Evolutionary conservation across 176 grass and related monocot species (phyloP).

Genomic region (Oryza rufipogon): DNA sequence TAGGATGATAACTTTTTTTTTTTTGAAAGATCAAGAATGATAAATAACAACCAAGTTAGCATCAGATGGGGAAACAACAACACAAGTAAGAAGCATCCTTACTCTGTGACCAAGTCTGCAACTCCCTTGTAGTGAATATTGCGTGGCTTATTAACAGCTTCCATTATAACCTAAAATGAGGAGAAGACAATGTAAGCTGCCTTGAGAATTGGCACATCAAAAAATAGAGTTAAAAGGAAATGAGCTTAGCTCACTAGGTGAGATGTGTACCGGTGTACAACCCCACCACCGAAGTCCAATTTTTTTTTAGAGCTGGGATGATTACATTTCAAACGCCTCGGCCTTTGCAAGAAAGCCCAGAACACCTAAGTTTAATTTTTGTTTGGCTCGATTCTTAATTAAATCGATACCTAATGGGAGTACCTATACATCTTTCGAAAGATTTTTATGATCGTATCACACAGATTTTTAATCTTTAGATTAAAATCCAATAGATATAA

Average conservation of each 20-base stretch:
- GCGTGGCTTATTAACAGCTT: constrained; percentile 88
- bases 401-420: neutral
- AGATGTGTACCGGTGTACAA: neutral
- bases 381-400: neutral
- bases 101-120: constrained; percentile 96
- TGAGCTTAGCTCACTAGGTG: neutral
- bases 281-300: neutral
- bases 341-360: no score
- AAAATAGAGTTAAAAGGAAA: constrained; percentile 6
- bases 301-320: no score
- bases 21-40: neutral
- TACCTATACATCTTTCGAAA: no score
- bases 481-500: no score
- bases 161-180: constrained; percentile 79
- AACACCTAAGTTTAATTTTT: neutral
- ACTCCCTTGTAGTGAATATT: constrained; percentile 92
- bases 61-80: neutral
- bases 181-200: neutral
- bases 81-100: constrained; percentile 46
- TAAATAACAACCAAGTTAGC: neutral
- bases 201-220: neutral
- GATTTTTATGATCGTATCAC: no score
- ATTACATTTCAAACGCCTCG: no score
- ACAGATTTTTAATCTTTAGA: no score
- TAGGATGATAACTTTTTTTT: neutral